Conservation (phyloP, 768 basidiomycete genomes). For the Terana coerulea region DNA sequence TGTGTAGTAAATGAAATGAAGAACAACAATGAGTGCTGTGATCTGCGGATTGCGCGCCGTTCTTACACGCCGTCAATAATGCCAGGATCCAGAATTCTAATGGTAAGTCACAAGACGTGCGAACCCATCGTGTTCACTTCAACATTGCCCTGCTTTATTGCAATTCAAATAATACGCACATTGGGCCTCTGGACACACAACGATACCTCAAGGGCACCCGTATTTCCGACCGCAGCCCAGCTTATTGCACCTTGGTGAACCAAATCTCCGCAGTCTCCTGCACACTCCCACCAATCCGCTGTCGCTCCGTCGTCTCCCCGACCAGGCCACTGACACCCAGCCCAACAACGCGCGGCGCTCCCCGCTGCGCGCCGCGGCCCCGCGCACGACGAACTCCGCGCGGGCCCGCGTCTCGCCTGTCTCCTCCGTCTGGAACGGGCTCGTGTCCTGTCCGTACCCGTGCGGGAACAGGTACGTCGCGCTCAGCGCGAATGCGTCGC, state of each 20-base stretch:
- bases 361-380: background rate
- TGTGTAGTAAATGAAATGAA: too few relatives aligned
- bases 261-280: conserved; percentile 8
- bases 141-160: too few relatives aligned
- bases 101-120: too few relatives aligned
- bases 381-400: background rate
- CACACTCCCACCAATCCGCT: background rate
- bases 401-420: background rate
- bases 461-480: conserved; percentile 30
- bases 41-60: too few relatives aligned
- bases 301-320: background rate
- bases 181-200: background rate
- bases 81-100: too few relatives aligned
- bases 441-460: conserved; percentile 35
- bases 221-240: too few relatives aligned
- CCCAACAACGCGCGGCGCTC: too few relatives aligned
- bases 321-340: background rate
- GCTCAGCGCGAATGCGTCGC: conserved; percentile 18
- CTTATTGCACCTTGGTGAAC: background rate
- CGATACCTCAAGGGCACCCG: background rate
- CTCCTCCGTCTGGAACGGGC: conserved; percentile 17
- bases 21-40: too few relatives aligned
- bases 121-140: too few relatives aligned
- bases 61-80: too few relatives aligned
- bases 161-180: too few relatives aligned